phyloP scores from a whole-genome alignment of 208 protist species.

The Endotrypanum monterogeii region DNA sequence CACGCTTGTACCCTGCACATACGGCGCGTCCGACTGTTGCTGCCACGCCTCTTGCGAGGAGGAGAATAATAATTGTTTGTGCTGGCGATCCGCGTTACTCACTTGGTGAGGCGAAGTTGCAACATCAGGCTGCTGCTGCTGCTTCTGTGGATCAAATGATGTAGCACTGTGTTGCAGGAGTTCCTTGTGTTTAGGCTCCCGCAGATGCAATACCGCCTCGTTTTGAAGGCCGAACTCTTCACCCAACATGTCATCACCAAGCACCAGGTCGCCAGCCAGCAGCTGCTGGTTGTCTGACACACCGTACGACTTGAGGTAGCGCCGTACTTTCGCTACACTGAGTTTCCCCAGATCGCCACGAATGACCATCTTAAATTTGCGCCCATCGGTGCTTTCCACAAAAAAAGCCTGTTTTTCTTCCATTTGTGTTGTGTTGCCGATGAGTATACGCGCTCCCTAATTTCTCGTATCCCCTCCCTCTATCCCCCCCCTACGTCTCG shows the following conservation, averaged over 20 bases:
- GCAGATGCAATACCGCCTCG: constrained; percentile 45
- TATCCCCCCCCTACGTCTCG: no score
- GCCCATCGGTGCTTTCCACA: constrained; percentile 70
- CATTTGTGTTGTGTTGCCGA: constrained; percentile 4
- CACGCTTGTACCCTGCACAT: neutral
- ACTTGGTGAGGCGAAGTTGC: neutral
- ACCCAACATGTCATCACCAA: constrained; percentile 68
- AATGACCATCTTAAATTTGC: constrained; percentile 90
- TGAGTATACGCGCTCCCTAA: no score
- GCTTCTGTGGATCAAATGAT: neutral
- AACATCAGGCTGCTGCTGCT: neutral
- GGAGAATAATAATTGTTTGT: neutral
- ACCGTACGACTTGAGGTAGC: constrained; percentile 74
- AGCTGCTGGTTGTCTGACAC: constrained; percentile 62
- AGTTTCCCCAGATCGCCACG: constrained; percentile 71
- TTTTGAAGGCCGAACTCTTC: constrained; percentile 62
- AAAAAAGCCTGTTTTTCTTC: constrained; percentile 75
- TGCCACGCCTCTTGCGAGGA: neutral
- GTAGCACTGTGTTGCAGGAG: neutral
- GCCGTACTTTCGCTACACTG: constrained; percentile 74
- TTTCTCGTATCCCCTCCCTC: no score
- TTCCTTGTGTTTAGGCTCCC: constrained; percentile 2
- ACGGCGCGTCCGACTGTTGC: neutral
- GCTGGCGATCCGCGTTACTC: neutral
- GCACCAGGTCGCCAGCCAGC: constrained; percentile 32